These are phyloP conservation scores for Zelopaecilomyces penicillatus DNA, from an alignment of 2,329 filamentous ascomycete species.

Conservation along the genomic window DNA sequence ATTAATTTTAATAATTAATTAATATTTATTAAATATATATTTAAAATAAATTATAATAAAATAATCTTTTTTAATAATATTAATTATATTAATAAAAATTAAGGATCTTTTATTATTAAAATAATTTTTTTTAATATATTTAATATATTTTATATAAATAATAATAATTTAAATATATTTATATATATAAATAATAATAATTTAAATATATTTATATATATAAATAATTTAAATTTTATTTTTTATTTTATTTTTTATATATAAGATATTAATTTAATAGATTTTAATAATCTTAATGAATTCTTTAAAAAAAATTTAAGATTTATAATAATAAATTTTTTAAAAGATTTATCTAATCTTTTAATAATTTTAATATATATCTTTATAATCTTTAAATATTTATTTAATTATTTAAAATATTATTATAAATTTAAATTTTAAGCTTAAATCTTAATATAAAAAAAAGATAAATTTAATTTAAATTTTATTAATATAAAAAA, in stretches of 20 bases:
- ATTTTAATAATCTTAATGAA: not conserved
- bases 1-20: not conserved
- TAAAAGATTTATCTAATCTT: too few species aligned
- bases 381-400: too few species aligned
- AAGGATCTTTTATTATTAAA: not conserved
- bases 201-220: not conserved
- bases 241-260: too few species aligned
- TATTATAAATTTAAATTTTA: too few species aligned
- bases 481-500: too few species aligned
- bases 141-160: not conserved
- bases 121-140: constrained; percentile 1
- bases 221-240: not conserved
- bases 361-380: too few species aligned
- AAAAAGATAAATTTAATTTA: too few species aligned
- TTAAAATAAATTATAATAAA: not conserved
- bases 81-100: not conserved
- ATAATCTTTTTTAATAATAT: not conserved
- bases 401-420: too few species aligned
- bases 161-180: constrained; percentile 2
- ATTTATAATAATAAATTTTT: too few species aligned
- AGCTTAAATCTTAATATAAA: too few species aligned
- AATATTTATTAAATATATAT: not conserved
- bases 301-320: not conserved
- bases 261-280: not conserved
- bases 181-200: not conserved